phyloP scores from a whole-genome alignment of 2,329 filamentous ascomycete species.

The Aspergillus vadensis region DNA sequence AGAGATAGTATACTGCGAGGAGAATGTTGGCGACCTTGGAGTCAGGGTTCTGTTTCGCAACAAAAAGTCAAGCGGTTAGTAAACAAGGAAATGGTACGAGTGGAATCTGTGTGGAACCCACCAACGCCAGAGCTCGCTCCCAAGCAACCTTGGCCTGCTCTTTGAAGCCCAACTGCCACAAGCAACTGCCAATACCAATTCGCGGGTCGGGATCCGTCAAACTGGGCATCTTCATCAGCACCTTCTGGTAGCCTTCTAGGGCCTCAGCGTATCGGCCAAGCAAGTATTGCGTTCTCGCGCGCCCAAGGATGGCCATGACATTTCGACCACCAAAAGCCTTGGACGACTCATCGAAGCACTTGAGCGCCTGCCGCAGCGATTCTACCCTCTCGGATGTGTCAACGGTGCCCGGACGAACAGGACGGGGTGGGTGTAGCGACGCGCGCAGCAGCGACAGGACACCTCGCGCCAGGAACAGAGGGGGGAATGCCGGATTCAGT shows the following conservation, averaged over 20 bases:
- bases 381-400: conserved; percentile 73
- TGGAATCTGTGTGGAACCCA: conserved; percentile 39
- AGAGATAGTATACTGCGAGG: conserved; percentile 85
- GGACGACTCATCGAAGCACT: conserved; percentile 92
- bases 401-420: conserved; percentile 61
- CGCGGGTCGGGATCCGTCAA: conserved; percentile 91
- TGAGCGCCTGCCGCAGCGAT: conserved; percentile 79
- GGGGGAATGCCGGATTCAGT: conserved; percentile 88
- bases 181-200: conserved; percentile 93
- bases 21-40: conserved; percentile 91
- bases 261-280: conserved; percentile 84
- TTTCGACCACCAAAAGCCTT: conserved; percentile 83
- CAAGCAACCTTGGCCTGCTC: conserved; percentile 88
- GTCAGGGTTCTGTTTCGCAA: conserved; percentile 60
- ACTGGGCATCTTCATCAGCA: conserved; percentile 80
- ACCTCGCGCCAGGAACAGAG: conserved; percentile 86
- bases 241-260: conserved; percentile 81
- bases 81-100: neutral
- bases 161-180: conserved; percentile 95
- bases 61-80: neutral
- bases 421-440: conserved; percentile 76
- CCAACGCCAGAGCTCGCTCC: conserved; percentile 80
- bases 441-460: conserved; percentile 86
- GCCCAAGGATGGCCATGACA: conserved; percentile 88
- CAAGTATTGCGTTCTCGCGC: conserved; percentile 82